Evolutionary conservation across 208 protist species (phyloP), one percentile per base, ranked within the genome.

Genomic region (Leishmania mexicana): DNA sequence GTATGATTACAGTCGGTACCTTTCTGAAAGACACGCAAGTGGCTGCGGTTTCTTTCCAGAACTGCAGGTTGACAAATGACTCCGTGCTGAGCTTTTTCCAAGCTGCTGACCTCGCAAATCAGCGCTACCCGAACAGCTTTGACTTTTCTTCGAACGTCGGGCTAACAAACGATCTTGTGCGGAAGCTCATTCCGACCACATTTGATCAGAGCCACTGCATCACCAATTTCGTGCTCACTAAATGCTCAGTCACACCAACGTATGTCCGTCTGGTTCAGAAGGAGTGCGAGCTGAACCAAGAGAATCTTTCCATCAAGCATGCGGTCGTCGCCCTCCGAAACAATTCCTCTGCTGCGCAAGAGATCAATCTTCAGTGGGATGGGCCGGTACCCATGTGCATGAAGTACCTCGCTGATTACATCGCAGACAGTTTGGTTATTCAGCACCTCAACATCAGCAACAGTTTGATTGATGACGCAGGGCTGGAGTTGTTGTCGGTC

Each of bases 361-460:
- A 84, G 49, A 84, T 98, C 28, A 94, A 95, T 80, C 87, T 98
- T 73, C 94, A 97, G 80, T 97, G 94, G 92, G 91, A 94, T 57
- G 81, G 87, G 19, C 81, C 74, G 19, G 84, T 94, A 71, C 74
- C 84, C 42, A 84, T 85, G 53, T 93, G 89, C 73, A 90, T 92
- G 76, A 76, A 84, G 77, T 95, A 96, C 79, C 82, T 98, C 47
- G 85, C 85, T 45, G 88, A 86, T 47, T 79, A 80, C 80, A 79
- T 98, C 65, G 86, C 83, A n/a, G 72, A 80, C 64, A 95, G 91
- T 77, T 81, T 78, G 8, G 54, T 90, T 38, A 85, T 98, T 24
- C 68, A 89, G 81, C 84, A 82, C 5, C 82, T 98, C 17, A 98
- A 98, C 74, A 77, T 98, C 84, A 93, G 93, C 67, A 96, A 97